Percentiles rank a stretch among this genome's conserved stretches.
phyloP scores from a whole-genome alignment of 495 filamentous ascomycete species.

The Pyrenopolyporus hunteri region DNA sequence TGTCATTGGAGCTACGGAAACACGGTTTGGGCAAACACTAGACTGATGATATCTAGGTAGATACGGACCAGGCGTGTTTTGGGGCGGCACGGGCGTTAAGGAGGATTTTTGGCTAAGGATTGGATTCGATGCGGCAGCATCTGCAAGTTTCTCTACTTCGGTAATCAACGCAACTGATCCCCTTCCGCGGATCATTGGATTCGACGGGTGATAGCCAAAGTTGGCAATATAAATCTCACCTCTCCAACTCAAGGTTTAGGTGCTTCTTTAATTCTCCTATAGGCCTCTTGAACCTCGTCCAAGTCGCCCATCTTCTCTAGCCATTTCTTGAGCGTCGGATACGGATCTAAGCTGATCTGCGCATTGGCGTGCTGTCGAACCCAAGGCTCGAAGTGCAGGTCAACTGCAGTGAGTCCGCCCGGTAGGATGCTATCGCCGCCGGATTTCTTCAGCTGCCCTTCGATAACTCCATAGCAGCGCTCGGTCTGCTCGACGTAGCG shows the following conservation, averaged over 20 bases:
- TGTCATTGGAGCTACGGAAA: slow-evolving; percentile 31
- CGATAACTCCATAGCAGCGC: slow-evolving; percentile 59
- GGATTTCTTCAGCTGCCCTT: slow-evolving; percentile 52
- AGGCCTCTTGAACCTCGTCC: neutral
- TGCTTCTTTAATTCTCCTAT: slow-evolving; percentile 9
- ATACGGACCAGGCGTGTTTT: neutral
- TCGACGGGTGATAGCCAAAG: slow-evolving; percentile 5
- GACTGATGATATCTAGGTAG: slow-evolving; percentile 5
- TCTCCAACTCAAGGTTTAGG: neutral
- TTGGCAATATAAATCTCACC: slow-evolving; percentile 3
- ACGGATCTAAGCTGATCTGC: slow-evolving; percentile 49
- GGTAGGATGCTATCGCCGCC: slow-evolving; percentile 48
- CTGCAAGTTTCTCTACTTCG: slow-evolving; percentile 1
- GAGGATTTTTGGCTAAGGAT: slow-evolving; percentile 2
- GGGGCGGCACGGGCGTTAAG: neutral
- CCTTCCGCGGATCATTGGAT: neutral
- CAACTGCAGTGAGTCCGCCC: slow-evolving; percentile 46
- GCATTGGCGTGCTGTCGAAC: slow-evolving; percentile 48
- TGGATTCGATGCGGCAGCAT: slow-evolving; percentile 1
- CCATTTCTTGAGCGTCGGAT: slow-evolving; percentile 36
- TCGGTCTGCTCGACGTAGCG: slow-evolving; percentile 61
- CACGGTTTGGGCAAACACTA: slow-evolving; percentile 11
- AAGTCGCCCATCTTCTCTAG: slow-evolving; percentile 3
- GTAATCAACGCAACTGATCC: slow-evolving; percentile 2
- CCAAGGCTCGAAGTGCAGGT: slow-evolving; percentile 57